A percentile compares a stretch with the other conserved stretches of the same genome.
These are phyloP conservation scores for Chaetomium sp. DNA, from an alignment of 2,329 filamentous ascomycete species.

Conservation along the genomic window DNA sequence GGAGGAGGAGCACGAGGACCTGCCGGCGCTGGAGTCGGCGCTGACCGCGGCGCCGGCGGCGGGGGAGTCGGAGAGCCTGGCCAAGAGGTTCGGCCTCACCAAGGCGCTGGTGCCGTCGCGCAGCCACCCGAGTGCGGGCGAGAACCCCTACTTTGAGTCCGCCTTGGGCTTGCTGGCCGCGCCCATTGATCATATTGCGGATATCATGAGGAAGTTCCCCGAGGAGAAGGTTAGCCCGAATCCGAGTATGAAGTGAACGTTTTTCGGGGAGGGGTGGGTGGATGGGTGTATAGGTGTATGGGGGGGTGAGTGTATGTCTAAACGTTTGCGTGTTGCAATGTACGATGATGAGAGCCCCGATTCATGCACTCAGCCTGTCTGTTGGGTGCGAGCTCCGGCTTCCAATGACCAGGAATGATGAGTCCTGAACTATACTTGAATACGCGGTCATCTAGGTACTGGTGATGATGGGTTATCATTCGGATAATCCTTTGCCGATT, in stretches of 20 bases:
- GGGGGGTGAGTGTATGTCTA: background rate
- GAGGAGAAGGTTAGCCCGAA: constrained; percentile 12
- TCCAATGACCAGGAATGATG: too few species aligned
- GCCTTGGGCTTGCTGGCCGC: constrained; percentile 16
- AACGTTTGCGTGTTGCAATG: too few species aligned
- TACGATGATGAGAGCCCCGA: too few species aligned
- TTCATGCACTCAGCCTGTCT: too few species aligned
- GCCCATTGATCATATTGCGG: constrained; percentile 16
- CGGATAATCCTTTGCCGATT: too few species aligned
- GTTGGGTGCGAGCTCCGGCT: too few species aligned
- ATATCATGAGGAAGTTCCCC: constrained; percentile 17
- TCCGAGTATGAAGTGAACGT: constrained; percentile 7
- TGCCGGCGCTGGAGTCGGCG: constrained; percentile 20
- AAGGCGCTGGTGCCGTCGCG: constrained; percentile 20
- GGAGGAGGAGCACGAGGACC: constrained; percentile 13
- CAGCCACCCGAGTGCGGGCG: constrained; percentile 20
- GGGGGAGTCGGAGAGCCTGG: constrained; percentile 17
- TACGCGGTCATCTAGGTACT: too few species aligned
- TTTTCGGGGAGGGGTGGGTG: background rate
- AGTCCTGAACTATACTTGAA: too few species aligned
- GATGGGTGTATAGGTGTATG: background rate
- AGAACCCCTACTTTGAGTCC: constrained; percentile 21
- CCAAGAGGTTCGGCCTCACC: constrained; percentile 18
- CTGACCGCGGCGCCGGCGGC: background rate
- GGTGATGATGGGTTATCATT: too few species aligned